These are phyloP conservation scores for Physcomitrellopsis africana DNA, from an alignment of 225 moss, liverwort and hornwort genomes.

Conservation along the genomic window DNA sequence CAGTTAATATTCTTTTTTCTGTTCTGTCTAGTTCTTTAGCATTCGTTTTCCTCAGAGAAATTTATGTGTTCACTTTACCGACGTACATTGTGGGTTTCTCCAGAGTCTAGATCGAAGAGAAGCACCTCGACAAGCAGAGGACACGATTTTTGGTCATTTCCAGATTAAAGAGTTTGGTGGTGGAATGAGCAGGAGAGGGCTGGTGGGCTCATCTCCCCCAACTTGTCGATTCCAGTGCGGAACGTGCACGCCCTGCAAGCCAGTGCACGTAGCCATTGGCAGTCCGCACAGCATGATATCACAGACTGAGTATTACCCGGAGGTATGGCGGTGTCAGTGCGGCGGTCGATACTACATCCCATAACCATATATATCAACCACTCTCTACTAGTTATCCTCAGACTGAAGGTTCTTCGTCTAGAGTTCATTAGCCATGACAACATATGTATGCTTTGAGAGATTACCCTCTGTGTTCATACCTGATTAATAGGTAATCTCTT, in stretches of 20 bases:
- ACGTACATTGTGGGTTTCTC: neutral
- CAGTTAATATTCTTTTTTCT: too few relatives aligned
- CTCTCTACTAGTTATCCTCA: too few relatives aligned
- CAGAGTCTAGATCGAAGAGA: neutral
- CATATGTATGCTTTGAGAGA: too few relatives aligned
- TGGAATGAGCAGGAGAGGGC: slow-evolving; percentile 19
- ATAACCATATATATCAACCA: neutral
- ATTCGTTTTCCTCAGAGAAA: too few relatives aligned
- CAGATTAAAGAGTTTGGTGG: neutral
- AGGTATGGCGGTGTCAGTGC: slow-evolving; percentile 51
- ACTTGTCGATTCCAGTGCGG: slow-evolving; percentile 38
- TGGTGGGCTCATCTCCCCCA: slow-evolving; percentile 49
- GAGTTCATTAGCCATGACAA: too few relatives aligned
- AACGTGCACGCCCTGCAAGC: slow-evolving; percentile 35
- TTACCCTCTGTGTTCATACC: too few relatives aligned
- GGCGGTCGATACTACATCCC: slow-evolving; percentile 42
- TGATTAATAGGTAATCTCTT: too few relatives aligned
- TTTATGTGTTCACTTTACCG: neutral
- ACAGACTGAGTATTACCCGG: slow-evolving; percentile 47
- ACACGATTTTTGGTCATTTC: neutral
- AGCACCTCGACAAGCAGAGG: slow-evolving; percentile 11
- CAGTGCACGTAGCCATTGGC: slow-evolving; percentile 44
- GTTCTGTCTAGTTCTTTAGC: too few relatives aligned
- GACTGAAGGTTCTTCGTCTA: too few relatives aligned
- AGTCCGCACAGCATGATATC: slow-evolving; percentile 31